phyloP scores from a whole-genome alignment of 306 rosid genomes.

The Fragaria nilgerrensis region DNA sequence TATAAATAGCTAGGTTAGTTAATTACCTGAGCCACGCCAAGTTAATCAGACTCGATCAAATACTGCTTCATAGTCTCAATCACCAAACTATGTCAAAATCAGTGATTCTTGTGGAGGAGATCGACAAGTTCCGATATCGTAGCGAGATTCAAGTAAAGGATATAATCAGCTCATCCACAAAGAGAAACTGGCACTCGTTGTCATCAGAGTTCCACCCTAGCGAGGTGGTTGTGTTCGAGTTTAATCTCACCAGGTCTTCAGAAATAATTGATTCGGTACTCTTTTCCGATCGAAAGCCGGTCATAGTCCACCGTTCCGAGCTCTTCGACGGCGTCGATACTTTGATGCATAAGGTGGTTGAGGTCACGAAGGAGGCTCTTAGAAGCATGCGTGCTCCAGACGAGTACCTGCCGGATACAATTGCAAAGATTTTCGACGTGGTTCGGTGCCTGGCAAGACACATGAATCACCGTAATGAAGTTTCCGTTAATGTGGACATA shows the following conservation, averaged over 20 bases:
- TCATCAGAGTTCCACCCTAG: neutral
- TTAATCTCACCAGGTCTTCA: neutral
- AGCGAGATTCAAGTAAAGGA: neutral
- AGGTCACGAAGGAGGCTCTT: neutral
- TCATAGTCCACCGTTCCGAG: neutral
- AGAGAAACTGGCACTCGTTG: neutral
- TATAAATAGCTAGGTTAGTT: neutral
- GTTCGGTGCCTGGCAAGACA: neutral
- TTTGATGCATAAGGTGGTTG: neutral
- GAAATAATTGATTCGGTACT: neutral
- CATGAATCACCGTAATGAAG: neutral
- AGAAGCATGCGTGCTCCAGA: neutral
- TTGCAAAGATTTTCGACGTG: neutral
- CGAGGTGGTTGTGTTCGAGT: neutral
- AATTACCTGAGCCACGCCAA: neutral
- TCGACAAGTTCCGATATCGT: neutral
- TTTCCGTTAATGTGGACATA: neutral
- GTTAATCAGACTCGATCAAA: neutral
- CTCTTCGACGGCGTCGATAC: neutral
- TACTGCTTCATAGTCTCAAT: neutral
- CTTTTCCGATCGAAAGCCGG: neutral
- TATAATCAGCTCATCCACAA: neutral
- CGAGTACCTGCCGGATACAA: neutral
- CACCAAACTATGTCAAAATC: neutral
- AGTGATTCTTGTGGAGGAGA: neutral